Conservation (phyloP, 495 filamentous ascomycete genomes). For the Penicillium cosmopolitanum region DNA sequence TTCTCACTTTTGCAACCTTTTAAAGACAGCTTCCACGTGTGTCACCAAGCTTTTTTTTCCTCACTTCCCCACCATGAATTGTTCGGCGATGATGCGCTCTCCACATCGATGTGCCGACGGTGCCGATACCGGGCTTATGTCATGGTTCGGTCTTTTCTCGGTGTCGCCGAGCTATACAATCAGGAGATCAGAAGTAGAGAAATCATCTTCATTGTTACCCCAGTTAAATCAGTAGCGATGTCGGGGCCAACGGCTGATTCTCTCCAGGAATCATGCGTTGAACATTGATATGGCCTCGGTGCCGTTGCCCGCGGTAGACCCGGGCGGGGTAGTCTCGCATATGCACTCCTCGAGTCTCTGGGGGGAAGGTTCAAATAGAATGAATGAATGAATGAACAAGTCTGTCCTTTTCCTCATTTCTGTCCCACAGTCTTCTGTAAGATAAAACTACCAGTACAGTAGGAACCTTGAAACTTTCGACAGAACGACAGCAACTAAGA, state of each 20-base stretch:
- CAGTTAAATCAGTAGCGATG: background rate
- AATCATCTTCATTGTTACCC: background rate
- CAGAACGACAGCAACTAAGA: background rate
- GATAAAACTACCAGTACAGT: background rate
- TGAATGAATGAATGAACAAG: too few species aligned
- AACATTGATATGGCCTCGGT: too few species aligned
- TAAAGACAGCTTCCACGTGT: constrained; percentile 11
- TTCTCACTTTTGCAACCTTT: background rate
- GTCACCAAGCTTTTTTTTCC: constrained; percentile 13
- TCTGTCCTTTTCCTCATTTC: too few species aligned
- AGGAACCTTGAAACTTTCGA: background rate
- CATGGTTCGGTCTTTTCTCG: constrained; percentile 20
- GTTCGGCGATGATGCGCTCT: constrained; percentile 21
- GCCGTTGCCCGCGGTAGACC: too few species aligned
- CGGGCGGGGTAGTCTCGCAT: too few species aligned
- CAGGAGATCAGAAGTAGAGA: background rate
- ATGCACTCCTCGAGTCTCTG: too few species aligned
- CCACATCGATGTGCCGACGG: constrained; percentile 13
- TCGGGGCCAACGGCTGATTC: background rate
- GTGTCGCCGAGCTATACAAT: constrained; percentile 6
- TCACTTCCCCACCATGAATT: constrained; percentile 14
- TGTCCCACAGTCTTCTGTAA: too few species aligned
- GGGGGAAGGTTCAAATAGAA: too few species aligned
- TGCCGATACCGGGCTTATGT: constrained; percentile 29
- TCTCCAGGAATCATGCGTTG: too few species aligned